Percentiles rank a stretch among this genome's conserved stretches.
Evolutionary conservation across 352 stramenopile genomes (phyloP).

Genomic region (Phytopythium litorale): DNA sequence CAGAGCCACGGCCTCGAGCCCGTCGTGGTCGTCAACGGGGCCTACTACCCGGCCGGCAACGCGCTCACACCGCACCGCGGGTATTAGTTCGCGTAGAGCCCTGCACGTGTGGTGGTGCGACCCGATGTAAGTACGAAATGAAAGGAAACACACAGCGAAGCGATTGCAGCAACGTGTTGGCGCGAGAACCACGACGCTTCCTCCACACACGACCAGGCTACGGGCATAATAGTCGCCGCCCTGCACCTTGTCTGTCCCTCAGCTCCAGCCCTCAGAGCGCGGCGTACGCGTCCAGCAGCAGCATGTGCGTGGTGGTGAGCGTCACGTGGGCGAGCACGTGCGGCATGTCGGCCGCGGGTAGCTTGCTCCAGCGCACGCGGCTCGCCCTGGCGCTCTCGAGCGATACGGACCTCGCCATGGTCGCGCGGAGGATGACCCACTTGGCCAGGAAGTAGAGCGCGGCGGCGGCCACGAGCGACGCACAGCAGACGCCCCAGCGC

Average conservation of each 20-base stretch:
- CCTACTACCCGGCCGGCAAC: slow-evolving; percentile 26
- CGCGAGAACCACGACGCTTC: too few relatives aligned
- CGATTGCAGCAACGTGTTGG: background rate
- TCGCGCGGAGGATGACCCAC: background rate
- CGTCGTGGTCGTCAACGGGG: slow-evolving; percentile 24
- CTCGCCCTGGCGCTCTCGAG: background rate
- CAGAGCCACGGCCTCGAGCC: slow-evolving; percentile 24
- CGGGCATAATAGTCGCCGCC: background rate
- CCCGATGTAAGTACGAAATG: background rate
- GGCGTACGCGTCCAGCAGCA: slow-evolving; percentile 14
- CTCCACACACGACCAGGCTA: background rate
- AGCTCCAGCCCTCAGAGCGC: background rate
- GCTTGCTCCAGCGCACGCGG: background rate
- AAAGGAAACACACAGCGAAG: background rate
- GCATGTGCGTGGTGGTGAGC: slow-evolving; percentile 13
- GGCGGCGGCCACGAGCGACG: slow-evolving; percentile 9
- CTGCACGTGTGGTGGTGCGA: background rate
- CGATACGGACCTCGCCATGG: background rate
- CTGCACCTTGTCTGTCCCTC: background rate
- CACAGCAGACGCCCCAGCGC: slow-evolving; percentile 5
- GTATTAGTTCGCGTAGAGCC: slow-evolving; percentile 14
- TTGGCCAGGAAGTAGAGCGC: slow-evolving; percentile 16
- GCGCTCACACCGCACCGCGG: slow-evolving; percentile 23
- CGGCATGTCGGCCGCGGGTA: slow-evolving; percentile 3
- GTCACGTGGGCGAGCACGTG: slow-evolving; percentile 13